Percentiles rank a stretch among this genome's conserved stretches.
Conservation (phyloP, 768 basidiomycete genomes). For the Macrocybe gigantea region DNA sequence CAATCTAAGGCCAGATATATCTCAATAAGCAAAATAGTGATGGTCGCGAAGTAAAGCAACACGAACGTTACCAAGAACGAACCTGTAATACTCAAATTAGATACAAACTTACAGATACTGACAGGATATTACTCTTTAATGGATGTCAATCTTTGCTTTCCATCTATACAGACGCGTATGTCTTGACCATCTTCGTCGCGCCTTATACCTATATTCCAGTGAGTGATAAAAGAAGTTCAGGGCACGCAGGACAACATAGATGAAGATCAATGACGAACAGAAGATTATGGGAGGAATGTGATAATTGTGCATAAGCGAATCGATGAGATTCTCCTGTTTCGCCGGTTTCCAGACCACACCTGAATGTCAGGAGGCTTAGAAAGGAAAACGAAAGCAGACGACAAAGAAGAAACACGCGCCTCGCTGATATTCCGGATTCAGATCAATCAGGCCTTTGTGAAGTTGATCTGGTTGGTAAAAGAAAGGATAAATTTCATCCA, state of each 20-base stretch:
- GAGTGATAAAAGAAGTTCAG: neutral
- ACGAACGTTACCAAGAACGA: conserved; percentile 51
- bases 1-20: conserved; percentile 37
- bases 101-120: neutral
- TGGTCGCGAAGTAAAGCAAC: conserved; percentile 3
- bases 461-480: conserved; percentile 36
- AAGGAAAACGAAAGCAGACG: neutral
- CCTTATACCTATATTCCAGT: conserved; percentile 27
- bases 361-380: conserved; percentile 13
- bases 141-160: conserved; percentile 69
- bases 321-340: conserved; percentile 58
- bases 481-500: neutral
- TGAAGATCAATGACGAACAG: conserved; percentile 28
- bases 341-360: conserved; percentile 60
- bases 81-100: conserved; percentile 26
- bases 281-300: conserved; percentile 67
- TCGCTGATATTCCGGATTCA: conserved; percentile 65
- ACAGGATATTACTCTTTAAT: conserved; percentile 40
- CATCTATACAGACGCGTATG: conserved; percentile 55
- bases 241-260: neutral
- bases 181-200: conserved; percentile 34
- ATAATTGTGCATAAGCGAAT: conserved; percentile 58
- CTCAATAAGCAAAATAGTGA: conserved; percentile 5
- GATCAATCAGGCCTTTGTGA: conserved; percentile 37
- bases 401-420: conserved; percentile 25